phyloP scores from a whole-genome alignment of 2,329 filamentous ascomycete genomes.

The Septoria linicola region DNA sequence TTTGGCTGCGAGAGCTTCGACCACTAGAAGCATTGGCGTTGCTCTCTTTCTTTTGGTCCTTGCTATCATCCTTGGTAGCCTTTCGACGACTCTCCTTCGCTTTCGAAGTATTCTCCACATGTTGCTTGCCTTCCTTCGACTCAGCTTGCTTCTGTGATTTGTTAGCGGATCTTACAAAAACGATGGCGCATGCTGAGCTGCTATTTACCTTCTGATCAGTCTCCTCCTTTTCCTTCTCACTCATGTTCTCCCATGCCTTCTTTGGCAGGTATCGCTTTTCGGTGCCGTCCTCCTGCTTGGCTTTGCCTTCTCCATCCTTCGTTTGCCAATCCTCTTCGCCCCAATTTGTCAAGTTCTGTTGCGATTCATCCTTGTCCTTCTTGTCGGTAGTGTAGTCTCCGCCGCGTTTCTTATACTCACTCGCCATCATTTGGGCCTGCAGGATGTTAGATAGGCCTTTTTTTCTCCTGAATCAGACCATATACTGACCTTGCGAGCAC shows the following conservation, averaged over 20 bases:
- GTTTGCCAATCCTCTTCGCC: constrained; percentile 52
- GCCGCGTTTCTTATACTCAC: constrained; percentile 50
- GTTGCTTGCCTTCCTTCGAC: constrained; percentile 46
- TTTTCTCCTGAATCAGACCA: not conserved
- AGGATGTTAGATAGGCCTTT: not conserved
- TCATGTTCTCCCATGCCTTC: constrained; percentile 52
- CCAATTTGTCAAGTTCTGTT: constrained; percentile 49
- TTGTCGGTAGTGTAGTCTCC: constrained; percentile 50
- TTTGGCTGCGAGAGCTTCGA: constrained; percentile 35
- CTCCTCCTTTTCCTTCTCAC: constrained; percentile 46
- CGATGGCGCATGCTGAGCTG: no score
- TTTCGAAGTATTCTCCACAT: constrained; percentile 45
- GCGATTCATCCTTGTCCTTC: constrained; percentile 44
- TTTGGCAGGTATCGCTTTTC: constrained; percentile 49
- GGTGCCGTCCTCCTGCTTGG: constrained; percentile 46
- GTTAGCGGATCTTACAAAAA: not conserved
- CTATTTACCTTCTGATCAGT: constrained; percentile 39
- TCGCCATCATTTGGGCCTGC: constrained; percentile 49
- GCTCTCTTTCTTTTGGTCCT: constrained; percentile 12
- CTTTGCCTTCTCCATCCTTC: constrained; percentile 48
- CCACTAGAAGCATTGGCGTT: constrained; percentile 28
- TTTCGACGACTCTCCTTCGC: constrained; percentile 44
- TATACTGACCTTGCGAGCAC: constrained; percentile 44
- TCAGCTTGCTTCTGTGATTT: constrained; percentile 35
- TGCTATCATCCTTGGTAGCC: constrained; percentile 32